Conservation (phyloP, 331 rosid species). For the Quercus lobata region DNA sequence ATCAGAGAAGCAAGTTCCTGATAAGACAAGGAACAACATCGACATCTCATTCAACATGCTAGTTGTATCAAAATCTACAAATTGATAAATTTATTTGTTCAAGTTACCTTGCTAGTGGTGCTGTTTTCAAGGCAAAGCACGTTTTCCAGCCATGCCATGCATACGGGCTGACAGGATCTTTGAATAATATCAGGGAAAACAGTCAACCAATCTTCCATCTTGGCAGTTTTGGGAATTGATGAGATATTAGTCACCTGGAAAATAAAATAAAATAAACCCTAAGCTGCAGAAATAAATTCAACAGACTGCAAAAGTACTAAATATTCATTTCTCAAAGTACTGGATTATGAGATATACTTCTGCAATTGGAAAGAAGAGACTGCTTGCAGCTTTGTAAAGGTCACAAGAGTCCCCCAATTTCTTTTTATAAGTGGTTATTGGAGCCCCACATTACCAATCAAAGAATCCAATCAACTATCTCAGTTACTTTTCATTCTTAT, state of each 20-base stretch:
- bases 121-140: slow-evolving; percentile 53
- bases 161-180: slow-evolving; percentile 53
- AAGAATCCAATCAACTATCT: neutral
- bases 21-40: slow-evolving; percentile 5
- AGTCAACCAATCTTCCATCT: slow-evolving; percentile 40
- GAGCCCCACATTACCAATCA: neutral
- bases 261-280: neutral
- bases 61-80: neutral
- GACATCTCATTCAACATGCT: slow-evolving; percentile 12
- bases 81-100: slow-evolving; percentile 7
- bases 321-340: neutral
- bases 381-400: neutral
- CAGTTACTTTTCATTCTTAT: neutral
- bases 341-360: neutral
- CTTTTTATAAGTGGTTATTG: too few species aligned
- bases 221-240: slow-evolving; percentile 28
- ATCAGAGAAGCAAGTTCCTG: slow-evolving; percentile 62
- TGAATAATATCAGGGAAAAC: slow-evolving; percentile 55
- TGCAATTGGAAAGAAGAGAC: neutral
- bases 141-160: slow-evolving; percentile 72
- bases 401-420: neutral
- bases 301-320: neutral
- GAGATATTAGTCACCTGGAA: slow-evolving; percentile 66
- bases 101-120: slow-evolving; percentile 47
- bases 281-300: slow-evolving; percentile 3